Evolutionary conservation across 805 yeast genomes (phyloP), one percentile per base, ranked within the genome.

Genomic region (Peterozyma toletana): DNA sequence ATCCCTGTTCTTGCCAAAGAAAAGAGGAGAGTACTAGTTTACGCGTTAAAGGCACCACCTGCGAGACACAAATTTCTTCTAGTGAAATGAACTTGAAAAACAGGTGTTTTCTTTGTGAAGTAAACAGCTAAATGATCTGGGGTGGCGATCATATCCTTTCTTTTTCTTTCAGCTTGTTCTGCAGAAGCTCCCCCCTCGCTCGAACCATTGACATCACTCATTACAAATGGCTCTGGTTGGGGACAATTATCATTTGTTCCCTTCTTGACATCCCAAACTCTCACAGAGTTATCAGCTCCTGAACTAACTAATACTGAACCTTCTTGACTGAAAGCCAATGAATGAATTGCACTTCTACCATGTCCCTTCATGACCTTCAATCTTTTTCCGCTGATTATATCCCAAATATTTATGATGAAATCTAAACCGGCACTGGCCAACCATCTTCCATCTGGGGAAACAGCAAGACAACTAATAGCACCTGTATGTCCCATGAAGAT

Each of bases 401-500:
- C 99, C 96, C 97, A 93, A 35, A 93, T 73, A 57, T 84, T 83
- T 33, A 93, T 85, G 9, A 84, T 75, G 37, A 89, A 80, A 60
- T 93, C 98, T 58, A 89, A 97, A 43, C 96, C 96, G 2, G 95
- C 97, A 45, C 89, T 78, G 3, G 98, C 96, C 45, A 93, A 68
- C 91, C 96, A 86, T 57, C 97, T 74, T 3, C 99, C 99, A 67
- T 93, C 97, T 0, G 98, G 98, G 1, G 96, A 84, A 9, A 88
- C 95, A 0, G 95, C 89, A 51, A 87, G 67, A 15, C 89, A 75
- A 49, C 86, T 84, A 17, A 93, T 77, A 1, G 97, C 84, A n/a
- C 90, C 89, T 2, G 89, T 78, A 56, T 90, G 97, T 1, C 96
- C 97, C 62, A 88, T 78, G 61, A 93, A 91, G 9, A 93, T 80